Percentiles rank a stretch among this genome's conserved stretches.
Conservation (phyloP, 176 grass and related monocot species). For the Oryza nivara region DNA sequence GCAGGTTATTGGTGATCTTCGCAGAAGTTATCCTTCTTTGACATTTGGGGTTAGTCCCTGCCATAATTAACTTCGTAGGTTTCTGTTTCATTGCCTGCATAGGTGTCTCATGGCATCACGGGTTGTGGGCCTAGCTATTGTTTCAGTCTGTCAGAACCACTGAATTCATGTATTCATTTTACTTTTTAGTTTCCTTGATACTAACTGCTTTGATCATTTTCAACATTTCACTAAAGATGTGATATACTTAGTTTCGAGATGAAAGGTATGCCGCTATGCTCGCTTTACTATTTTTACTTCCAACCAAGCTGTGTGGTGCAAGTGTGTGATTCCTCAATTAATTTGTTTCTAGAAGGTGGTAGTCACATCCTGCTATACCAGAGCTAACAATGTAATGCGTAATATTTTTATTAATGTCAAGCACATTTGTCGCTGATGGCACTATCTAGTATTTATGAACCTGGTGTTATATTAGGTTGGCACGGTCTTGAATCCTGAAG, state of each 20-base stretch:
- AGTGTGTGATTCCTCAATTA: not conserved
- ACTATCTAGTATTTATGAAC: not conserved
- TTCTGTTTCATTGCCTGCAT: not conserved
- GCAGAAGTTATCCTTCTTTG: constrained; percentile 65
- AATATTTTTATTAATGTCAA: not conserved
- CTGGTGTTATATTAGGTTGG: constrained; percentile 57
- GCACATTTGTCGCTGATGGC: not conserved
- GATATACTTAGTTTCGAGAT: not conserved
- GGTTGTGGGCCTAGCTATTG: not conserved
- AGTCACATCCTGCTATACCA: no score
- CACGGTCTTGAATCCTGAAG: constrained; percentile 67
- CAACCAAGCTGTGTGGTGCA: not conserved
- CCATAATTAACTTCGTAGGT: not conserved
- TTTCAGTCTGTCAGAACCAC: not conserved
- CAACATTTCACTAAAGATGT: not conserved
- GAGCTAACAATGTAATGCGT: not conserved
- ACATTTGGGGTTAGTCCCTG: constrained; percentile 63
- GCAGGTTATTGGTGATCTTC: constrained; percentile 67
- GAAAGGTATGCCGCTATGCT: not conserved
- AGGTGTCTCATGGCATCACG: not conserved
- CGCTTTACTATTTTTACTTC: not conserved
- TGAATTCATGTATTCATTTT: not conserved
- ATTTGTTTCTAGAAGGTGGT: not conserved
- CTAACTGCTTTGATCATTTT: not conserved
- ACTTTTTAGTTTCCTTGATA: not conserved